Base-by-base conservation (phyloP, 164 flowering plant species). In the Cinnamomum chago region DNA sequence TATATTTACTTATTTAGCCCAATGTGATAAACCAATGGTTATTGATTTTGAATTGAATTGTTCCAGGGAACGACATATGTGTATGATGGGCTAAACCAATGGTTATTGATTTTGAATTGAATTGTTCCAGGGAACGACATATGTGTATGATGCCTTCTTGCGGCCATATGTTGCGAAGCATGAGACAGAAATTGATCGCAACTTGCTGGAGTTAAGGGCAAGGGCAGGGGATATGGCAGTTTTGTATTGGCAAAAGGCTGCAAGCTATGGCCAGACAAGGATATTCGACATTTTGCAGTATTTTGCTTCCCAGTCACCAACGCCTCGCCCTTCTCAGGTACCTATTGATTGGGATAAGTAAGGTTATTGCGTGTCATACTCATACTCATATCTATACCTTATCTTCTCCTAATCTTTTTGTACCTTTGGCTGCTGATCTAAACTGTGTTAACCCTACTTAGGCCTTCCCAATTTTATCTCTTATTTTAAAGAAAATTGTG, bases 21-120 rank as follows among this genome's bases (percentile, higher is more conserved):
- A 55, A 55, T 55, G 18, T 15, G 10, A 40, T 40, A 40, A 40
- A 40, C 27, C 67, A 22, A 24, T 24, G 50, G 47, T 40, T 55
- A 3, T 14, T 55, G 6, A 18, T 50, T 70, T 70, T 64, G 67
- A 24, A 20, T 33, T 51, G 15, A 55, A 27, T 24, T 78, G 66
- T 77, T 60, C 50, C 85, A 95, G 98, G 99, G 99, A 78, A 90
- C 99, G 75, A 79, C 92, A 73, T 95, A 90, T 80, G 94, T 95
- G 12, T 95, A 95, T 79, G 90, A 89, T 77, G 85, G n/a, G n/a
- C n/a, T 40, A 40, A 40, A 40, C 27, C 67, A 22, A 24, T 24
- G 50, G 47, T 40, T 55, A 3, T 14, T 55, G 6, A 18, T 50
- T 70, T 70, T 64, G 67, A 24, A 20, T 33, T 51, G 15, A 55